phyloP scores from a whole-genome alignment of 129 eudicot species.

The Gnaphalium uliginosum region DNA sequence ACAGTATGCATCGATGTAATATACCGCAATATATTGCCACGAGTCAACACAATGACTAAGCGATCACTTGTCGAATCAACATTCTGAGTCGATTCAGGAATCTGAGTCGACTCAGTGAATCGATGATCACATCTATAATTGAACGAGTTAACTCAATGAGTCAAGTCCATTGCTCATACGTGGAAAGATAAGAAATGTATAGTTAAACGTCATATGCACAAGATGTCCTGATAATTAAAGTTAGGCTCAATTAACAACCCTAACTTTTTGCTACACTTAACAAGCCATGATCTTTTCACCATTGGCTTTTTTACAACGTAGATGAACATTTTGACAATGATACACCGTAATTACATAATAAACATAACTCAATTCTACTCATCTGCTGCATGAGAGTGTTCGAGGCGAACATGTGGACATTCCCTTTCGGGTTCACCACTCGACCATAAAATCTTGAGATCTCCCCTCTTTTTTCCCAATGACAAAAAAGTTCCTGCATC shows the following conservation, averaged over 20 bases:
- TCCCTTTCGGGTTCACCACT: constrained; percentile 74
- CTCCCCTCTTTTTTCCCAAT: constrained; percentile 75
- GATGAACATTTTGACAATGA: constrained; percentile 14
- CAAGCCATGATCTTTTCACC: constrained; percentile 37
- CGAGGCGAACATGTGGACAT: constrained; percentile 62
- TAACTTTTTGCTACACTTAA: constrained; percentile 26
- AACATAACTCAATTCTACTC: constrained; percentile 18
- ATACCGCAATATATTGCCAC: background rate
- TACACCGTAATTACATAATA: constrained; percentile 17
- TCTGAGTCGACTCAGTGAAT: background rate
- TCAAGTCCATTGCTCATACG: background rate
- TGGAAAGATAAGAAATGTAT: background rate
- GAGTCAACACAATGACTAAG: background rate
- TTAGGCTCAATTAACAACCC: constrained; percentile 21
- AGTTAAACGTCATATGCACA: constrained; percentile 18
- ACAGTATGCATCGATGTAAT: background rate
- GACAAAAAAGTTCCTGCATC: constrained; percentile 65
- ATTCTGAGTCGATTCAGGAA: background rate
- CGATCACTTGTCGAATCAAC: background rate
- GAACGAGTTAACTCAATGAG: constrained; percentile 14
- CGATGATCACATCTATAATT: background rate
- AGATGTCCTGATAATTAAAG: constrained; percentile 22
- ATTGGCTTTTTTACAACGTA: constrained; percentile 26
- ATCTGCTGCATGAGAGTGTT: constrained; percentile 28
- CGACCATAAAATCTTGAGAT: constrained; percentile 62